Evolutionary conservation across 352 stramenopile species (phyloP), one percentile per base, ranked within the genome.

Genomic region (Globisporangium barbulae): DNA sequence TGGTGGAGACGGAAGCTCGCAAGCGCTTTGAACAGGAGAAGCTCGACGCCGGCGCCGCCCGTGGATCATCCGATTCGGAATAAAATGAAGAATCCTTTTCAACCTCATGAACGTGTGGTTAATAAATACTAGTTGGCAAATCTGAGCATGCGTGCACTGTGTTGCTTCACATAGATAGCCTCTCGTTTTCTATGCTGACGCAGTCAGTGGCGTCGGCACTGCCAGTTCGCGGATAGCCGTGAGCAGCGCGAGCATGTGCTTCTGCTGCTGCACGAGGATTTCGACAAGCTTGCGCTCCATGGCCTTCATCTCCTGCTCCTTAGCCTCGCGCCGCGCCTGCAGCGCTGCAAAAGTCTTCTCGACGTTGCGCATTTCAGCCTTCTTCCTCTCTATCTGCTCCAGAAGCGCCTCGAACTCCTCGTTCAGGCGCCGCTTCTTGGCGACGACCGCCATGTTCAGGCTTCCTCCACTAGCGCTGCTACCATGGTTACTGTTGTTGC

Each of bases 251-350:
- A 93, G 65, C 78, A 94, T 74, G 59, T 90, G 79, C 57, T 92
- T 94, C 48, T 94, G 85, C 71, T 94, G 85, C 17, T 90, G 80
- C 22, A 94, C 84, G 22, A 94, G 70, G 47, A 94, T 91, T 71
- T 93, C 81, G 2, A 94, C 85, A 17, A 94, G 70, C 61, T 91
- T 87, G 44, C 85, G 77, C 64, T 94, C 85, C 72, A 93, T 80
- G 28, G 37, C 63, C 30, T 89, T 84, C 73, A 94, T 83, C 70
- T 93, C 82, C 15, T 73, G 61, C 61, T 94, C 84, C 70, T 94
- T 94, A n/a, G 80, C 74, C 58, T 91, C 79, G 33, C 78, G 53
- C 13, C 77, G 74, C 30, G 73, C 47, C 19, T 81, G 74, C 50
- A 94, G 70, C 22, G 75, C 75, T 9, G 59, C 63, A 10, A 91